Base-by-base conservation (phyloP, 2,329 filamentous ascomycete genomes). In the Catunica adiposa region DNA sequence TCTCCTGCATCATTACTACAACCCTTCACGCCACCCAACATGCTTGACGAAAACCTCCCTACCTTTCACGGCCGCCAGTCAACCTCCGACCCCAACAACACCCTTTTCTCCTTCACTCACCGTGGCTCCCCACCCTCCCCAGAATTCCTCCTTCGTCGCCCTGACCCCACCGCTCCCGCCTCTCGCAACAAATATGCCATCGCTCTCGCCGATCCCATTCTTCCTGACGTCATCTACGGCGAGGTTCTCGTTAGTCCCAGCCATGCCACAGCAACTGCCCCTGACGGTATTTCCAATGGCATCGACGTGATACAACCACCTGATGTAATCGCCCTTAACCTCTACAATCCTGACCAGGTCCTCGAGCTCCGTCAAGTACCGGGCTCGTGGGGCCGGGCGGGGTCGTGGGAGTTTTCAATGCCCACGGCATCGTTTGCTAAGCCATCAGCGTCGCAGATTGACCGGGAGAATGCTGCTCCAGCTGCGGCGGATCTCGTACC, bases 41-140 rank as follows among this genome's bases (percentile, higher is more conserved):
- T 95, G 89, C 78, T 94, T 63, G 89, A 95, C 80, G 87, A 94
- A 67, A 94, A 89, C 68, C 79, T 96, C n/a, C 89, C 89, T 56
- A 88, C 76, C 47, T 82, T 80, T 64, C 75, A 71, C 62, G 75
- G 76, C 65, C 74, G 71, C 60, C 68, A 70, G 20, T 72, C 72
- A 34, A 68, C 74, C 57, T 73, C 78, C 56, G 74, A 75, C 63
- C 71, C 76, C 4, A 70, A 73, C 58, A 71, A 75, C 65, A 83
- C 69, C 62, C 73, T 76, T 64, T 75, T 79, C 57, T 78, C 74
- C 67, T 78, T 77, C 62, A 72, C 75, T 5, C 73, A 94, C 63
- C 80, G 89, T 68, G 90, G 89, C 67, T 83, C 84, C 59, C 87
- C 95, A 40, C 86, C 86, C 0, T 71, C 77, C 22, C 80, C 89